These are phyloP conservation scores for Globisporangium polare DNA, from an alignment of 352 stramenopile species.

Conservation along the genomic window DNA sequence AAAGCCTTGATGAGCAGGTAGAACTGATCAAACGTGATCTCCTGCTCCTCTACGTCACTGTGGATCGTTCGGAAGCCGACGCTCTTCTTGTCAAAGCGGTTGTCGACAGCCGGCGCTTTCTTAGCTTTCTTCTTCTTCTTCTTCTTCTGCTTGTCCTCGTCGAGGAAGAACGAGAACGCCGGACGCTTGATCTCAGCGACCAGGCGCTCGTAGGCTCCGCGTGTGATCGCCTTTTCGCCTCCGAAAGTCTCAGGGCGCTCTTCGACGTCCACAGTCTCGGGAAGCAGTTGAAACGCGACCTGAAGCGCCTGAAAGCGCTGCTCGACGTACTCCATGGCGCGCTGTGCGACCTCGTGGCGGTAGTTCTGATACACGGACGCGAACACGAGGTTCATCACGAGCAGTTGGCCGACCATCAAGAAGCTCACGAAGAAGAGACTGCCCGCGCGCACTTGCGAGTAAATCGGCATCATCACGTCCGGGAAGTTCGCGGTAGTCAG, in stretches of 20 bases:
- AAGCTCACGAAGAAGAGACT: slow-evolving; percentile 73
- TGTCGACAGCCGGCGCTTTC: background rate
- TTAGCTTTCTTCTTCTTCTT: slow-evolving; percentile 9
- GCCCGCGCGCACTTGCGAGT: slow-evolving; percentile 32
- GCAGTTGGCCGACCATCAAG: slow-evolving; percentile 62
- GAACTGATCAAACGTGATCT: slow-evolving; percentile 27
- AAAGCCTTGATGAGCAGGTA: slow-evolving; percentile 27
- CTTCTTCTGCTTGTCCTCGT: slow-evolving; percentile 11
- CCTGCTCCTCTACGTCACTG: slow-evolving; percentile 13
- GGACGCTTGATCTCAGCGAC: slow-evolving; percentile 25
- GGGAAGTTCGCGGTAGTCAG: slow-evolving; percentile 83
- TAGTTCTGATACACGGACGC: slow-evolving; percentile 74
- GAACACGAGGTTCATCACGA: slow-evolving; percentile 82
- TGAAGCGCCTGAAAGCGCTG: slow-evolving; percentile 46
- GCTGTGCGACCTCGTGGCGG: slow-evolving; percentile 34
- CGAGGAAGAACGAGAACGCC: slow-evolving; percentile 29
- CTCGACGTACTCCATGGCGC: slow-evolving; percentile 22
- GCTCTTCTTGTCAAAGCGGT: background rate
- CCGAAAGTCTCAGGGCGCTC: background rate
- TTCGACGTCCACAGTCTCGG: slow-evolving; percentile 8
- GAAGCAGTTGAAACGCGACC: slow-evolving; percentile 40
- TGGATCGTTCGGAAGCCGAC: background rate
- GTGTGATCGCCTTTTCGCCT: slow-evolving; percentile 24
- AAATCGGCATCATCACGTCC: slow-evolving; percentile 77
- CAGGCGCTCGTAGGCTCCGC: slow-evolving; percentile 24